Percentiles rank a stretch among this genome's conserved stretches.
Evolutionary conservation across 192 early-diverging fungal genomes (phyloP).

Genomic region (Dissophora ornata): DNA sequence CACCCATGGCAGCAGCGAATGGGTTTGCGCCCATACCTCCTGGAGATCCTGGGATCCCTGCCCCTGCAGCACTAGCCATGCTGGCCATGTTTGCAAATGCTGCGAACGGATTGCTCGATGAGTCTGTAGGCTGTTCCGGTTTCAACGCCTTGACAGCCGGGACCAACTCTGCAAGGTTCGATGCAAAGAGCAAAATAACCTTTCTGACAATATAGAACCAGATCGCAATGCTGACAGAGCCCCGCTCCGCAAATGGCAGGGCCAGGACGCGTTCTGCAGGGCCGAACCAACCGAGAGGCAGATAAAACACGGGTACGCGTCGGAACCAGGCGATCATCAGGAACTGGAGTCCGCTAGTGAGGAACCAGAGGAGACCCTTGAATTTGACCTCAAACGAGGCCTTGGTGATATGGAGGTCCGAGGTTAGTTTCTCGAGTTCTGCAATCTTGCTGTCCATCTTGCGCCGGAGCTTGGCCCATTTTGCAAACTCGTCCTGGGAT

Average conservation of each 20-base stretch:
- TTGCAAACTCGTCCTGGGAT: conserved; percentile 90
- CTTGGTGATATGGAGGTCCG: conserved; percentile 72
- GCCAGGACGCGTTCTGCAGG: conserved; percentile 74
- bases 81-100: conserved; percentile 45
- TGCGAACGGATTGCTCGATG: conserved; percentile 22
- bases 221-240: conserved; percentile 78
- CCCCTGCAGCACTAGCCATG: conserved; percentile 22
- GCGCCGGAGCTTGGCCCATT: conserved; percentile 90
- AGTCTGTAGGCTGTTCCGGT: conserved; percentile 16
- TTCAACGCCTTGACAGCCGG: conserved; percentile 33
- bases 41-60: conserved; percentile 3
- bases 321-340: conserved; percentile 75
- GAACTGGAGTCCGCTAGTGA: conserved; percentile 71
- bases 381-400: conserved; percentile 84
- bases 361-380: conserved; percentile 72
- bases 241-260: conserved; percentile 78
- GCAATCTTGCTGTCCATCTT: conserved; percentile 77
- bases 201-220: conserved; percentile 84
- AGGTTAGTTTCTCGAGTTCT: conserved; percentile 72
- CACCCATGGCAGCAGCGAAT: conserved; percentile 26
- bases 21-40: conserved; percentile 40
- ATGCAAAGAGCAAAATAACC: conserved; percentile 58
- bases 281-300: conserved; percentile 83
- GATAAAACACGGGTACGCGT: conserved; percentile 76
- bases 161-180: conserved; percentile 45